Evolutionary conservation across 2,329 filamentous ascomycete species (phyloP).

Genomic region (Trichoderma sp.): DNA sequence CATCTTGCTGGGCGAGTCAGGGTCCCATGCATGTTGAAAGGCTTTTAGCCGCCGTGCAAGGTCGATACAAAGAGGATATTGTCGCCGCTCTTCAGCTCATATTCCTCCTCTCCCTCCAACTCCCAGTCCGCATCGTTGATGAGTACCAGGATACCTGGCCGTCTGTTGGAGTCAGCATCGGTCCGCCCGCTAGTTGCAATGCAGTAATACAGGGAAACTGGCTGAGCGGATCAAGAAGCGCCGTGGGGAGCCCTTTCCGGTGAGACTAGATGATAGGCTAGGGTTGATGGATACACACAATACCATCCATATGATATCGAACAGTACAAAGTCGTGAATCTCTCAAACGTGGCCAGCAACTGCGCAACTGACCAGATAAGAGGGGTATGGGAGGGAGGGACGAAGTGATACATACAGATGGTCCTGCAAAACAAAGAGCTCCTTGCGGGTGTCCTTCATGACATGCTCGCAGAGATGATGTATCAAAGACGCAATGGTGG

Average conservation of each 20-base stretch:
- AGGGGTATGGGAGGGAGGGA: conserved; percentile 15
- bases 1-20: neutral
- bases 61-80: conserved; percentile 96
- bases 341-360: neutral
- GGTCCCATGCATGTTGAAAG: neutral
- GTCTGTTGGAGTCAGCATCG: conserved; percentile 54
- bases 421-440: conserved; percentile 85
- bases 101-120: conserved; percentile 89
- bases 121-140: conserved; percentile 99
- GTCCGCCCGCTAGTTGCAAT: conserved; percentile 7
- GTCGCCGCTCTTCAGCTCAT: conserved; percentile 79
- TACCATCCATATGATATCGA: neutral
- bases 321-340: neutral
- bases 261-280: neutral
- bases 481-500: conserved; percentile 77
- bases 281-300: neutral
- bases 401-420: conserved; percentile 70
- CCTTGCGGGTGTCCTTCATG: conserved; percentile 83
- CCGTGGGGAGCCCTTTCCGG: neutral
- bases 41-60: conserved; percentile 78
- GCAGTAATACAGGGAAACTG: neutral
- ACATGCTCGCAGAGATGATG: conserved; percentile 75
- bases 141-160: conserved; percentile 90
- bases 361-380: neutral
- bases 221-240: conserved; percentile 1